Evolutionary conservation across 768 basidiomycete genomes (phyloP), one percentile per base, ranked within the genome.

Genomic region (Lactarius sp.): DNA sequence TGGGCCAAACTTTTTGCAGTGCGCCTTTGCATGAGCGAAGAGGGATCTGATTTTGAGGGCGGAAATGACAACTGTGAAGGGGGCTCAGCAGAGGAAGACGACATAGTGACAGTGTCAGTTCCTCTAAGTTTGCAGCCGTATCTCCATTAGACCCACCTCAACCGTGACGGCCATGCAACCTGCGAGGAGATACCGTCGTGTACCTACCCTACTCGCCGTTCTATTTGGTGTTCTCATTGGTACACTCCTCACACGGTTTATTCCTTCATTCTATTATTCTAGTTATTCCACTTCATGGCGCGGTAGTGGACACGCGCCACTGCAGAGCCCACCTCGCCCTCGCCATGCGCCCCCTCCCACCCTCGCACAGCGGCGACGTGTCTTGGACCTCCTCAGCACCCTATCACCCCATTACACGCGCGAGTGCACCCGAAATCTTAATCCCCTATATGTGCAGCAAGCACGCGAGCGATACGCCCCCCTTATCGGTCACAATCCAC

Each of bases 381-480:
- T 98, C 13, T 82, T 98, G 41, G 86, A 93, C 60, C 82, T 98
- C 57, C 81, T 99, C 60, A 89, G 89, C 34, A 87, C 88, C 4
- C 83, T 99, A 52, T 86, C 93, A 0, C 86, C 94, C 0, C 93
- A 97, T 72, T 88, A 98, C 73, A 98, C 97, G 20, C 87, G 87
- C 61, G 88, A 95, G 76, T 98, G 95, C 76, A 92, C 91, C 8
- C 84, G 91, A 56, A 80, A 82, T 69, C 80, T 92, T 5, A 96
- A 98, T 73, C 84, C 87, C 7, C 79, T 92, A 39, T 99, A 98
- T 74, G 79, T 79, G 60, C 83, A 90, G 51, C 97, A 99, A 73
- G 92, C 87, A 2, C 77, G 80, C 36, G 91, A 94, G 61, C 87
- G 96, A 6, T 99, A 99, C 73, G 78, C 83, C 1, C 77, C 91